Conservation (phyloP, 352 stramenopile species). For the Thalassiosira pacifica region DNA sequence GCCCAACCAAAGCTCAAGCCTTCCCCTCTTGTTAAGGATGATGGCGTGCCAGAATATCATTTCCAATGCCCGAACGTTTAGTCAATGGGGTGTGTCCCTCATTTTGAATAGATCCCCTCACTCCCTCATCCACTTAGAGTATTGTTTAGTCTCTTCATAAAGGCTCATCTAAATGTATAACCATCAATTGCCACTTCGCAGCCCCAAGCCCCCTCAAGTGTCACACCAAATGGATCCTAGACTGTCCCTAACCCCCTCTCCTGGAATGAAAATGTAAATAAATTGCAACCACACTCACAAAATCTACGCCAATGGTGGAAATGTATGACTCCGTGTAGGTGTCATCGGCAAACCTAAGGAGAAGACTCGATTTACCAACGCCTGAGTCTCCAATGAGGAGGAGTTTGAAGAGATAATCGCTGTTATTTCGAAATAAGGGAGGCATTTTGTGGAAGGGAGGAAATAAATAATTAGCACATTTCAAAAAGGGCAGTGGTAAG, state of each 20-base stretch:
- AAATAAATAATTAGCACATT: slow-evolving; percentile 10
- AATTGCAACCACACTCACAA: slow-evolving; percentile 89
- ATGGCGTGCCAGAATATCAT: too few species aligned
- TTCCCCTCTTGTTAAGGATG: too few species aligned
- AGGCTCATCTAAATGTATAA: too few species aligned
- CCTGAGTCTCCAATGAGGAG: slow-evolving; percentile 97
- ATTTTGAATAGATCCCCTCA: too few species aligned
- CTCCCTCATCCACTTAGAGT: not conserved
- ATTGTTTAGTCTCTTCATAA: not conserved
- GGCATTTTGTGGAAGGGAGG: not conserved
- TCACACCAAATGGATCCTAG: too few species aligned
- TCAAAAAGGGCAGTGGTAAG: not conserved
- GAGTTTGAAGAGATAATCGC: slow-evolving; percentile 95
- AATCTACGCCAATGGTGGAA: slow-evolving; percentile 99
- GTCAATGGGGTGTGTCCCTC: too few species aligned
- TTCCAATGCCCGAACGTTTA: too few species aligned
- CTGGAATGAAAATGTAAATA: slow-evolving; percentile 9
- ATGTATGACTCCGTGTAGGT: slow-evolving; percentile 99
- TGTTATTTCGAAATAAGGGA: slow-evolving; percentile 38
- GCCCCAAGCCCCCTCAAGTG: too few species aligned
- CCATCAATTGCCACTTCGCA: too few species aligned
- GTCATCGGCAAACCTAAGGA: slow-evolving; percentile 99
- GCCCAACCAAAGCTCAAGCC: too few species aligned
- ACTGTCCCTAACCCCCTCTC: too few species aligned
- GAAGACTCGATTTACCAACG: slow-evolving; percentile 97